Conservation (phyloP, 176 grass and related monocot species). For the Bothriochloa decipiens region DNA sequence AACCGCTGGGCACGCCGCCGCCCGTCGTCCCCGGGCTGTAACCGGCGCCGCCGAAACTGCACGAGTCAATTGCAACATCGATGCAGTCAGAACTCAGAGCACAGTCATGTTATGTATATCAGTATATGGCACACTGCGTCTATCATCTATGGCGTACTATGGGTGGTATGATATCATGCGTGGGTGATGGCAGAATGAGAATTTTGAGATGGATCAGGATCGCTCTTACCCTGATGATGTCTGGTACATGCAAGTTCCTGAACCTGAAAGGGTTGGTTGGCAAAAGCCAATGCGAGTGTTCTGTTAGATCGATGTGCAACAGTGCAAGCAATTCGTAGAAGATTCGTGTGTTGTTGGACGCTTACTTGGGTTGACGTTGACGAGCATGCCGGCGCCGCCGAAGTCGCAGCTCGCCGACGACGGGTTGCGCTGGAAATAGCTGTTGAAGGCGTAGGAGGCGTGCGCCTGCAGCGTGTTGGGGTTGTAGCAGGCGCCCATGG, state of each 20-base stretch:
- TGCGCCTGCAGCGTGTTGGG: too few species aligned
- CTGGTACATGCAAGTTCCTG: slow-evolving; percentile 66
- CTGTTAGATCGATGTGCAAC: neutral
- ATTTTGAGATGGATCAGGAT: neutral
- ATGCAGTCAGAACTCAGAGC: neutral
- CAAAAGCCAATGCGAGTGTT: neutral
- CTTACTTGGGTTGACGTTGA: slow-evolving; percentile 89
- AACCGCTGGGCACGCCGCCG: slow-evolving; percentile 39
- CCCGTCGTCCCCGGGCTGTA: slow-evolving; percentile 39
- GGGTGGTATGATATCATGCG: neutral
- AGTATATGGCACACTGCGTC: too few species aligned
- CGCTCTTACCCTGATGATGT: slow-evolving; percentile 62
- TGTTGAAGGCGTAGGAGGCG: neutral
- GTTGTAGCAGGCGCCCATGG: too few species aligned
- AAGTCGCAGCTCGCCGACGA: too few species aligned
- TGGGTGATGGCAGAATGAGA: neutral
- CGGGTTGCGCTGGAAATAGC: too few species aligned
- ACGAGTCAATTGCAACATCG: neutral
- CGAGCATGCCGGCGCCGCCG: slow-evolving; percentile 72
- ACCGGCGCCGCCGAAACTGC: slow-evolving; percentile 47
- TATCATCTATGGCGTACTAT: neutral
- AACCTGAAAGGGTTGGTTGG: slow-evolving; percentile 52
- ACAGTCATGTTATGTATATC: neutral
- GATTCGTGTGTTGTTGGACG: neutral
- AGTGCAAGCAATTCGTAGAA: neutral